Conservation (phyloP, 2,329 filamentous ascomycete genomes). For the Diaporthe caulivora region DNA sequence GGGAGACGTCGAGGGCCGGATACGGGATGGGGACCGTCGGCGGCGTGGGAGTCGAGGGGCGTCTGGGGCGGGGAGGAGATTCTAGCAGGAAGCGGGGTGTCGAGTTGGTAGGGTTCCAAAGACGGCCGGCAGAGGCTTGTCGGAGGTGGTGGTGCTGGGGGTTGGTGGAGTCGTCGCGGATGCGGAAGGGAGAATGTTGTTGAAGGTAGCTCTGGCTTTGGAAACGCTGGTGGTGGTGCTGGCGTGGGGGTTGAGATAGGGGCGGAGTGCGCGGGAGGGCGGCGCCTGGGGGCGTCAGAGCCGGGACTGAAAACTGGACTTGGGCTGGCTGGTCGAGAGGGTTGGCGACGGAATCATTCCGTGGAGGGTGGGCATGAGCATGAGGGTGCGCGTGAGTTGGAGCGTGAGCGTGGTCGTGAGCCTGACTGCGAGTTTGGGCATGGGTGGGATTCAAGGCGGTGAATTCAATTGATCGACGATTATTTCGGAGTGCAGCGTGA, state of each 20-base stretch:
- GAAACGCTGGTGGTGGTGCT: slow-evolving; percentile 41
- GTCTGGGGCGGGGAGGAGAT: slow-evolving; percentile 52
- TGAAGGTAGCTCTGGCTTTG: slow-evolving; percentile 40
- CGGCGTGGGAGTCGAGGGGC: slow-evolving; percentile 63
- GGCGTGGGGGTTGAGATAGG: slow-evolving; percentile 43
- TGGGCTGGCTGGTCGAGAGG: slow-evolving; percentile 49
- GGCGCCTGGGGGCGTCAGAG: slow-evolving; percentile 34
- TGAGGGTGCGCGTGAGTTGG: slow-evolving; percentile 17
- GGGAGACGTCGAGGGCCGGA: slow-evolving; percentile 55
- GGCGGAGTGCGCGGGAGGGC: slow-evolving; percentile 40
- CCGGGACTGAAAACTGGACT: slow-evolving; percentile 40
- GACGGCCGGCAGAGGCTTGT: slow-evolving; percentile 61
- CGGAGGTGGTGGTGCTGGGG: slow-evolving; percentile 50
- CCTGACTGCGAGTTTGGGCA: slow-evolving; percentile 15
- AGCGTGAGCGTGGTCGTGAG: background rate
- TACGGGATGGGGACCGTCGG: slow-evolving; percentile 64
- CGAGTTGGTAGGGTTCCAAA: slow-evolving; percentile 73
- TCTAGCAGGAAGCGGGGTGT: slow-evolving; percentile 59
- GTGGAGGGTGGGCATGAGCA: slow-evolving; percentile 18
- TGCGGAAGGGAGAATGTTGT: slow-evolving; percentile 59
- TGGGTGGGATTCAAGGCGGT: slow-evolving; percentile 27
- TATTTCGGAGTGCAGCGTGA: slow-evolving; percentile 49
- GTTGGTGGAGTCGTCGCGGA: slow-evolving; percentile 47
- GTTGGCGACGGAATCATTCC: slow-evolving; percentile 24
- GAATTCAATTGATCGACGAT: slow-evolving; percentile 39